These are phyloP conservation scores for Verticillium klebahnii DNA, from an alignment of 2,329 filamentous ascomycete species.

Conservation along the genomic window DNA sequence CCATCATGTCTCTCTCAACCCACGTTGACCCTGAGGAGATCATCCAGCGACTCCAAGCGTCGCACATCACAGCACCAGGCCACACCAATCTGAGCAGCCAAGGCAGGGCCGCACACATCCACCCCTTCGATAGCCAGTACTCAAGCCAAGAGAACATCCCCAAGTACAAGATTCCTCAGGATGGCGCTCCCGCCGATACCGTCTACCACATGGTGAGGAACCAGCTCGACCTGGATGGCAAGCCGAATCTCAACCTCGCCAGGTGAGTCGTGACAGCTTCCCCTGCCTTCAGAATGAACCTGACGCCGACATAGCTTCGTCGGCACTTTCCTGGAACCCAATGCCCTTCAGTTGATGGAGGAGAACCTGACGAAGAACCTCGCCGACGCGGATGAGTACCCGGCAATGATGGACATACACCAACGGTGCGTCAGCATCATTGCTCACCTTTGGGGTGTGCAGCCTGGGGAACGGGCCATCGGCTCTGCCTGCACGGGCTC, in stretches of 20 bases:
- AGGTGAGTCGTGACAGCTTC: constrained; percentile 25
- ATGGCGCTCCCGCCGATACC: constrained; percentile 56
- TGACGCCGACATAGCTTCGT: constrained; percentile 49
- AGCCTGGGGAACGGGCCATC: constrained; percentile 58
- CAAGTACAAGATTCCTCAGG: constrained; percentile 53
- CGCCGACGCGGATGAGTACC: constrained; percentile 65
- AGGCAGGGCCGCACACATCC: constrained; percentile 45
- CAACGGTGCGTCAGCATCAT: constrained; percentile 66
- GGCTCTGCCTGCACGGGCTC: constrained; percentile 68
- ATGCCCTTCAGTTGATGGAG: constrained; percentile 59
- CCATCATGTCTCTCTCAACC: constrained; percentile 11
- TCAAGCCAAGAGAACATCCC: constrained; percentile 46
- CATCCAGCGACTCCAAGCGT: constrained; percentile 44
- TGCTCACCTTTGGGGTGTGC: constrained; percentile 59
- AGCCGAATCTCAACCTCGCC: constrained; percentile 64
- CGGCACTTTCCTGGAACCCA: constrained; percentile 66
- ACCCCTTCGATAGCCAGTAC: constrained; percentile 55
- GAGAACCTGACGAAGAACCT: constrained; percentile 69
- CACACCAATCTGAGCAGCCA: constrained; percentile 27
- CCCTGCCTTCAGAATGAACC: neutral
- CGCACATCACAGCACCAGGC: constrained; percentile 30
- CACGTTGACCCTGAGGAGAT: constrained; percentile 50
- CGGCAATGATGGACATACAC: constrained; percentile 54
- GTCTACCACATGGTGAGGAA: constrained; percentile 62
- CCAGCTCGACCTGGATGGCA: constrained; percentile 60